Conservation (phyloP, 192 early-diverging fungal species). For the Diversispora epigaea region DNA sequence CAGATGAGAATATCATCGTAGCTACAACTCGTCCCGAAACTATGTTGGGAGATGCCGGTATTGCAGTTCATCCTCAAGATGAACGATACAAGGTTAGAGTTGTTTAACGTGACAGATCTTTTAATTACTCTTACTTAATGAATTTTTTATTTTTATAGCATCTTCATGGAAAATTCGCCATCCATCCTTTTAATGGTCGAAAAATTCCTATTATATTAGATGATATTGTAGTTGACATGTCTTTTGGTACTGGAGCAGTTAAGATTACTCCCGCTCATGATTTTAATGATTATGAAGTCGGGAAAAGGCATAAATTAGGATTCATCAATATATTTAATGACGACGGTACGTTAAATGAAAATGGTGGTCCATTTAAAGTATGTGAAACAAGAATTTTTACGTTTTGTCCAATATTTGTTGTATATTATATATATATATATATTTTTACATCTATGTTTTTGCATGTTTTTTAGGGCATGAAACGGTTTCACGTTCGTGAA, state of each 20-base stretch:
- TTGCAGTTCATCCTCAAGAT: conserved; percentile 94
- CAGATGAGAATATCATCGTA: conserved; percentile 84
- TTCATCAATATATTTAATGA: conserved; percentile 99
- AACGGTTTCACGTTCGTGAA: conserved; percentile 90
- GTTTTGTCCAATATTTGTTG: not conserved
- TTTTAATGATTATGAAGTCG: conserved; percentile 93
- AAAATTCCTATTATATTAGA: conserved; percentile 88
- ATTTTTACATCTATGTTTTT: not conserved
- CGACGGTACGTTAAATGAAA: conserved; percentile 90
- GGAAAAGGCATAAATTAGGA: conserved; percentile 89
- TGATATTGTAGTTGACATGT: conserved; percentile 84
- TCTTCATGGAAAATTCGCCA: conserved; percentile 88
- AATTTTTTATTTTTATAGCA: conserved; percentile 47
- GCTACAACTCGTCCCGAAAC: conserved; percentile 99
- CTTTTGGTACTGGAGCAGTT: conserved; percentile 97
- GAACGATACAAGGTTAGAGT: conserved; percentile 73
- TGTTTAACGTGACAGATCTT: not conserved
- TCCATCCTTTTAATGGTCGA: conserved; percentile 92
- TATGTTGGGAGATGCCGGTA: conserved; percentile 97
- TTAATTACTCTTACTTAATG: not conserved
- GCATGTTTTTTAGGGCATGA: conserved; percentile 60
- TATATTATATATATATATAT: not conserved
- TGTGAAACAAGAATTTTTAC: not conserved
- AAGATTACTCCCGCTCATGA: conserved; percentile 99
- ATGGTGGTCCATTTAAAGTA: conserved; percentile 76